These are phyloP conservation scores for Cadophora gregata DNA, from an alignment of 2,329 filamentous ascomycete species.

Conservation along the genomic window DNA sequence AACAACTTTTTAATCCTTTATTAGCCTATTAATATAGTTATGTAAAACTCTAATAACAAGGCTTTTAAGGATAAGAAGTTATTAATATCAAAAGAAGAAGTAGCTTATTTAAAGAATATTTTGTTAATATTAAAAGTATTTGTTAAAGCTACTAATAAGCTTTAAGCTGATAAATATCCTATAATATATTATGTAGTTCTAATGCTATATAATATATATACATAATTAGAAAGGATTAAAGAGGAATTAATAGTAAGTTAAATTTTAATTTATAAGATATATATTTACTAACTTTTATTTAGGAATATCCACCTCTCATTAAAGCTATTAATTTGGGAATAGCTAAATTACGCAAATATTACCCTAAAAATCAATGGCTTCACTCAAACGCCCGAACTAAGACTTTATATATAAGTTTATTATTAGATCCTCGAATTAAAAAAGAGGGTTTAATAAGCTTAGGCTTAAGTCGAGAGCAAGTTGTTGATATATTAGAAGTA, in stretches of 20 bases:
- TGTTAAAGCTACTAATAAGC: background rate
- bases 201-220: conserved; percentile 4
- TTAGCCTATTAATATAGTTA: background rate
- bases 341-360: background rate
- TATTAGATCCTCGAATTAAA: conserved; percentile 5
- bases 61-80: background rate
- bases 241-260: conserved; percentile 1
- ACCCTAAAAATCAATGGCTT: background rate
- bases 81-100: background rate
- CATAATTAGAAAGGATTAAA: background rate
- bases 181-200: background rate
- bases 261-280: background rate
- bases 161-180: conserved; percentile 1
- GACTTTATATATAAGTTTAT: conserved; percentile 6
- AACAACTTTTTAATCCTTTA: background rate
- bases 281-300: background rate
- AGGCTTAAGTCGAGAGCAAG: conserved; percentile 1
- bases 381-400: background rate
- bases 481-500: background rate
- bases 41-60: background rate
- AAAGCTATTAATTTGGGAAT: background rate
- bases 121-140: background rate
- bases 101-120: background rate
- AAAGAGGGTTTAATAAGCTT: background rate
- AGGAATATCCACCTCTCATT: background rate